Base-by-base conservation (phyloP, 2,329 filamentous ascomycete genomes). In the Pleoardoris graminearum region DNA sequence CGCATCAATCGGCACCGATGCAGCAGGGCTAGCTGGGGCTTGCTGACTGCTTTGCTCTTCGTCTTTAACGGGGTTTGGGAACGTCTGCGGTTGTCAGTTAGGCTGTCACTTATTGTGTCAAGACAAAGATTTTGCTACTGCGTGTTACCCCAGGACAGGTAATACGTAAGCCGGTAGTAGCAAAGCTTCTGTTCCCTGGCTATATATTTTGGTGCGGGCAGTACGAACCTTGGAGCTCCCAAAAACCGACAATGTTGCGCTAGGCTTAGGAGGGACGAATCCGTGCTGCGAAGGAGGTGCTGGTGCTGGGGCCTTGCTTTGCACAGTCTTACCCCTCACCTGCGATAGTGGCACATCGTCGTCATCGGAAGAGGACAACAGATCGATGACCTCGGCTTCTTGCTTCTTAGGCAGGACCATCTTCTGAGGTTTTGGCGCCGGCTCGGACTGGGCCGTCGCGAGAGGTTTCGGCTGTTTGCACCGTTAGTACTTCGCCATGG, bases 291-390 rank as follows among this genome's bases (percentile, higher is more conserved):
- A 19, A 5, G 43, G 2, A 10, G 30, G 1, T 3, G 19, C 12
- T 36, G 41, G 49, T 14, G 48, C 51, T 54, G 50, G 22, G 19
- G 12, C 27, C 7, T 11, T 14, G 11, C 11, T n/a, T 3, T 3
- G 3, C 37, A 23, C 7, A 32, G 37, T 11, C 19, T 43, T 35
- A 1, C 1, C 29, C 27, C 16, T 22, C n/a, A 17, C 7, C 27
- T 21, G 35, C 12, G 32, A 7, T 27, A n/a, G 33, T 8, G 23
- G 42, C 19, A 51, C 49, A 21, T 53, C 51, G 0, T 60, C 59
- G 7, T 51, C 49, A 12, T 55, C 48, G 0, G 55, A 57, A n/a
- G 33, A 36, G 8, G 33, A 36, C 2, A 27, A 51, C 17, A 62
- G n/a, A 19, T 47, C 23, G 7, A 47, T 19, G 11, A 37, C 32